Base-by-base conservation (phyloP, 2,329 filamentous ascomycete genomes). In the Scopulariopsis brevicaulis region DNA sequence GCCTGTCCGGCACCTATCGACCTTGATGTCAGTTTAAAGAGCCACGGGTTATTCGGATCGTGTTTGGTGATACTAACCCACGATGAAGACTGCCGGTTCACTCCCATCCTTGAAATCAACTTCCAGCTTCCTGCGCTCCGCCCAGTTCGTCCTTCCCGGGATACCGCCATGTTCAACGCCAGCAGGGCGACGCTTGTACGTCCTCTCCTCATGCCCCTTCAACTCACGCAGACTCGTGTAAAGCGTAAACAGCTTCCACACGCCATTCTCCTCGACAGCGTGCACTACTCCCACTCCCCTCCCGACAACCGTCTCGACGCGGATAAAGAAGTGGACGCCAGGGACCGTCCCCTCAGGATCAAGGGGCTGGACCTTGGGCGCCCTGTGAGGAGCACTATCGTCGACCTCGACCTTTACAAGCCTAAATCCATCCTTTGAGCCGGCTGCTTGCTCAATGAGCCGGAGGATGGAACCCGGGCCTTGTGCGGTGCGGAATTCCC, bases 181-280 rank as follows among this genome's bases (percentile, higher is more conserved):
- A 22, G 71, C 71, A 0, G 81, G 76, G 32, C 86, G 73, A 4
- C 72, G 73, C 1, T 64, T 64, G 1, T 75, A 72, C 1, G 74
- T 65, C 0, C 63, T 61, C 65, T 87, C 82, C 59, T 83, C 78
- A 55, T 77, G 69, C 0, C 77, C 80, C 4, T 72, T 78, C 5
- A 89, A 62, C 43, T 79, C 76, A 1, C 74, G 65, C 5, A 89
- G 70, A 0, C 75, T 73, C 0, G 85, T 88, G 64, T 82, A 87
- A 0, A 89, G 63, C 1, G 82, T 84, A 61, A 81, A 86, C 0
- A 82, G 78, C 65, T 83, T 85, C 84, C 83, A 88, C 2, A 59
- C 40, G 0, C 67, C 71, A 0, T 68, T 66, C 54, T 73, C 69
- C 43, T 74, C 67, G 0, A 76, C 72, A 0, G 88, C 66, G 3